Evolutionary conservation across 805 yeast species (phyloP).

Genomic region (Candida endomychidarum): DNA sequence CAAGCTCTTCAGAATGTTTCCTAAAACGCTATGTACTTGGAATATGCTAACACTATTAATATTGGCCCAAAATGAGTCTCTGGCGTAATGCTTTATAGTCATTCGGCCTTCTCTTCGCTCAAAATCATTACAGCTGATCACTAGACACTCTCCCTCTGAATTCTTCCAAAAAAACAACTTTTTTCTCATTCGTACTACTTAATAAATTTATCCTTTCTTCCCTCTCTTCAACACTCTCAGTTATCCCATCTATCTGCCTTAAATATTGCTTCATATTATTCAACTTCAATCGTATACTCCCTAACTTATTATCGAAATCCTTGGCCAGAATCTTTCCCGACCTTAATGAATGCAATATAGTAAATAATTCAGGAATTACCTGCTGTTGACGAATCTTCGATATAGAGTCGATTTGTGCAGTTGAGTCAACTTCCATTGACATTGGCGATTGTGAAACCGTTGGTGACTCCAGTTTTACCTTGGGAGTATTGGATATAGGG

Average conservation of each 20-base stretch:
- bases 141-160: conserved; percentile 16
- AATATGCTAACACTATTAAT: too few relatives aligned
- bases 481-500: conserved; percentile 4
- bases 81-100: too few relatives aligned
- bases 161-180: conserved; percentile 19
- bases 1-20: too few relatives aligned
- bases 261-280: conserved; percentile 27
- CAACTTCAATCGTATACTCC: conserved; percentile 38
- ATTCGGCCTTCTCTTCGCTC: background rate
- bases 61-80: too few relatives aligned
- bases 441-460: conserved; percentile 6
- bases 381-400: conserved; percentile 31
- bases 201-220: conserved; percentile 24
- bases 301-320: conserved; percentile 43
- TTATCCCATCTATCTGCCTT: conserved; percentile 39
- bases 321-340: conserved; percentile 38
- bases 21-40: too few relatives aligned
- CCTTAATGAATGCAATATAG: conserved; percentile 33
- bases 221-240: conserved; percentile 31
- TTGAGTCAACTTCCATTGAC: conserved; percentile 12
- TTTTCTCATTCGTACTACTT: conserved; percentile 24
- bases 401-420: conserved; percentile 15
- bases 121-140: too few relatives aligned
- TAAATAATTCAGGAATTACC: conserved; percentile 38
- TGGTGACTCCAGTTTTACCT: background rate